Evolutionary conservation across 805 yeast genomes (phyloP), one percentile per base, ranked within the genome.

Genomic region (Schwanniomyces polymorphus): DNA sequence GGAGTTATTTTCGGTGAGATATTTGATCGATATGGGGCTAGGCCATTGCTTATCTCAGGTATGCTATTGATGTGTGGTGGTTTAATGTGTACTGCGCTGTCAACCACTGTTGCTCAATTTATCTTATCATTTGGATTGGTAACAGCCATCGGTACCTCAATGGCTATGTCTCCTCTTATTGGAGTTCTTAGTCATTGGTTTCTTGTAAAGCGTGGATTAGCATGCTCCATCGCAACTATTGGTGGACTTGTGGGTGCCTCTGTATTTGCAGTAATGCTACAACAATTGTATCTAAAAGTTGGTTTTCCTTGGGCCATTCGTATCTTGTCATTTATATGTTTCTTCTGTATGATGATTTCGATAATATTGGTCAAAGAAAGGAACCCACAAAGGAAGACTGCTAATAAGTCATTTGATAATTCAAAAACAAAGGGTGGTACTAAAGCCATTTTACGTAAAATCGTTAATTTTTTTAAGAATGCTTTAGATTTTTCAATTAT

Each of bases 171-270:
- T 1, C 67, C 69, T 7, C 55, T 60, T 45, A 57, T 65, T 18
- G 63, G 62, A 0, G 62, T 55, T 0, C 38, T 64, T 7, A 57
- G 61, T 44, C 71, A 65, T 49, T 64, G 60, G 61, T 65, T 63
- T 43, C 55, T 54, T 40, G 53, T 39, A 26, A 57, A 56, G 31
- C 43, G 69, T 43, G 69, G 64, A 2, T 42, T 55, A 41, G 67
- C 65, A 21, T 51, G 64, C 43, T 64, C 68, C 2, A 38, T 55
- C 5, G 68, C 63, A 1, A 64, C 66, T 18, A 55, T 59, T 37
- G 67, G 68, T 10, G 69, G 70, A 1, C 58, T 65, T 7, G 48
- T 64, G 4, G 69, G 69, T 2, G 65, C 67, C 7, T 54, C 65
- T 7, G 44, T 54, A 8, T 59, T 61, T 48, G 62, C 70, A 18